Base-by-base conservation (phyloP, 495 filamentous ascomycete species). In the Daldinia bambusicola region DNA sequence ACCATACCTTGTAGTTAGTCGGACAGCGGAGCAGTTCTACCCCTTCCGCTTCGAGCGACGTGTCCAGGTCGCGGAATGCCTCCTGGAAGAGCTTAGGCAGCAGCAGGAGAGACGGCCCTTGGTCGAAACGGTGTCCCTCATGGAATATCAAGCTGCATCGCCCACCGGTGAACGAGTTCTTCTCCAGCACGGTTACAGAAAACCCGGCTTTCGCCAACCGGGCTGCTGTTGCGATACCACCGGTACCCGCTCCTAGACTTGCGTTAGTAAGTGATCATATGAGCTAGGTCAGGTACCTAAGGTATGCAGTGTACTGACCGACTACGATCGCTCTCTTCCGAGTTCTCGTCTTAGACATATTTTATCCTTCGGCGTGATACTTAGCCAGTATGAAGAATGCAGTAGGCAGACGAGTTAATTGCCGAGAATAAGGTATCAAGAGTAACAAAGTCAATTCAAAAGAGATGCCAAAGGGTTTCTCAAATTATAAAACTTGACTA, bases 1-100 rank as follows among this genome's bases (percentile, higher is more conserved):
- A 92, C 84, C 86, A 89, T 36, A 91, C 79, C 40, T 86, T 83
- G 79, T 92, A 92, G 74, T 92, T 92, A 0, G 89, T 88, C 22
- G 90, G 86, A 76, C 90, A 92, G 81, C 88, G 90, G 57, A 89
- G 70, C 7, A 92, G 79, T 63, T 86, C 75, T 18, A 91, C 80
- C 22, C 86, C 86, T 76, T 90, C 90, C 5, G 79, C 80, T 70
- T 85, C 81, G 5, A 90, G 74, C 0, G 82, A 84, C 1, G 89
- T 90, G 45, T 81, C 87, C 4, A 92, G 85, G 70, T 92, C 89
- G 31, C 75, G 71, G 67, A 91, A 92, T 13, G 86, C 83, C 74
- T 89, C 86, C 20, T 81, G 80, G 80, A 91, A 92, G 50, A 91
- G 80, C 52, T 82, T 83, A 4, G 89, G 90, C 32, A 92, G 88